phyloP scores from a whole-genome alignment of 1,284 basidiomycete genomes.

The Vanrija humicola region DNA sequence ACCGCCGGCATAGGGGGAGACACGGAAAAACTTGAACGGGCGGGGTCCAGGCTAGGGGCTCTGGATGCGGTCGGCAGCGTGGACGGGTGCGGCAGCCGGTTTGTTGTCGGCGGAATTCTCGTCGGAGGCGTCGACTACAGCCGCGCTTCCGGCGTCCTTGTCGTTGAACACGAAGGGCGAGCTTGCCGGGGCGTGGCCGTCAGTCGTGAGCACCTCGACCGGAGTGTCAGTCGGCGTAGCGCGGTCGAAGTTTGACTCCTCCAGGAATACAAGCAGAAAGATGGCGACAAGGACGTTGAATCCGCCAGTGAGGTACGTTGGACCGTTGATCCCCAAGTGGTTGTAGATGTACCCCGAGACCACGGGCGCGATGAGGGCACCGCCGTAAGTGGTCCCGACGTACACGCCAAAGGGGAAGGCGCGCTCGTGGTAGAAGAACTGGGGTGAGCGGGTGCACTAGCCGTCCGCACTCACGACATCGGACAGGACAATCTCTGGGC shows the following conservation, averaged over 20 bases:
- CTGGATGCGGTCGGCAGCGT: slow-evolving; percentile 6
- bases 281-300: slow-evolving; percentile 16
- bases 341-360: slow-evolving; percentile 29
- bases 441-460: not conserved
- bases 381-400: slow-evolving; percentile 20
- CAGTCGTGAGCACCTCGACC: too few relatives aligned
- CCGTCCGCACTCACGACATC: slow-evolving; percentile 18
- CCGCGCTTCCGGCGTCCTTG: not conserved
- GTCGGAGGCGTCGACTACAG: not conserved
- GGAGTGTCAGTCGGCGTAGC: not conserved
- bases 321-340: slow-evolving; percentile 20
- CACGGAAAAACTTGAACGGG: slow-evolving; percentile 1
- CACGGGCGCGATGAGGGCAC: slow-evolving; percentile 20
- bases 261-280: slow-evolving; percentile 26
- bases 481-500: slow-evolving; percentile 24
- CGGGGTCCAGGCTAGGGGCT: slow-evolving; percentile 16
- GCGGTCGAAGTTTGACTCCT: slow-evolving; percentile 60
- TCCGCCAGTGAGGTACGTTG: slow-evolving; percentile 16
- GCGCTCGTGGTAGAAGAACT: slow-evolving; percentile 34
- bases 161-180: slow-evolving; percentile 19
- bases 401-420: slow-evolving; percentile 23
- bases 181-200: not conserved
- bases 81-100: not conserved
- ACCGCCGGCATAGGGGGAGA: slow-evolving; percentile 12
- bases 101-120: not conserved